Percentiles rank a stretch among this genome's conserved stretches.
Conservation (phyloP, 2,329 filamentous ascomycete genomes). For the Cordyceps tenuipes region DNA sequence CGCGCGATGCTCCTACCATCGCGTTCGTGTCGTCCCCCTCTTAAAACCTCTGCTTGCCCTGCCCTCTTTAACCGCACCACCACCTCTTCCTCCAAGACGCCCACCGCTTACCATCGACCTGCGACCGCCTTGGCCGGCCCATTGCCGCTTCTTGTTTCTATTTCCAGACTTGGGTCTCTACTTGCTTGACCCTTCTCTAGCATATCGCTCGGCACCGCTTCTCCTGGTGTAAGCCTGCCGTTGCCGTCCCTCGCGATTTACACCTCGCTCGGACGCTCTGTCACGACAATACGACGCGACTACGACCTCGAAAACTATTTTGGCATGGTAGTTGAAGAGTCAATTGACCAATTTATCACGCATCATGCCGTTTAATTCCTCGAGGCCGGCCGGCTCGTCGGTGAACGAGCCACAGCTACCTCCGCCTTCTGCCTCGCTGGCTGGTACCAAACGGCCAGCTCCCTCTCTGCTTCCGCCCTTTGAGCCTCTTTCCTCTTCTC, state of each 20-base stretch:
- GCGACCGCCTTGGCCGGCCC: slow-evolving; percentile 12
- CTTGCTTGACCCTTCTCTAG: background rate
- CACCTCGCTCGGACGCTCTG: background rate
- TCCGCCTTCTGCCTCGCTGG: slow-evolving; percentile 18
- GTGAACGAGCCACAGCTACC: slow-evolving; percentile 11
- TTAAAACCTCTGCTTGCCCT: slow-evolving; percentile 8
- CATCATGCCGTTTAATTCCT: slow-evolving; percentile 10
- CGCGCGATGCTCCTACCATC: slow-evolving; percentile 10
- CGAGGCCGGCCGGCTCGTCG: background rate
- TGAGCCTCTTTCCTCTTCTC: slow-evolving; percentile 71
- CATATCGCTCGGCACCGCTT: background rate
- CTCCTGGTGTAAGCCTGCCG: slow-evolving; percentile 8
- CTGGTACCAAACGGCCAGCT: slow-evolving; percentile 52
- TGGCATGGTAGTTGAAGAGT: background rate
- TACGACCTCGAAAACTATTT: background rate
- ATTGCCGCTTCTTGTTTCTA: slow-evolving; percentile 7
- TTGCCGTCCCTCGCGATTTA: background rate
- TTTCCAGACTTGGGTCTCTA: slow-evolving; percentile 8
- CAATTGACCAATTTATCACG: background rate
- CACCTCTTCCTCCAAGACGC: background rate
- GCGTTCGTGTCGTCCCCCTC: slow-evolving; percentile 11
- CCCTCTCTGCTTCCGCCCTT: slow-evolving; percentile 69
- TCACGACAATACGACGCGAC: slow-evolving; percentile 5
- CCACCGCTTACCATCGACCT: background rate
- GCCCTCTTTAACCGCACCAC: slow-evolving; percentile 8